Percentiles rank a stretch among this genome's conserved stretches.
Evolutionary conservation across 805 yeast genomes (phyloP).

Genomic region (Candida awuae): DNA sequence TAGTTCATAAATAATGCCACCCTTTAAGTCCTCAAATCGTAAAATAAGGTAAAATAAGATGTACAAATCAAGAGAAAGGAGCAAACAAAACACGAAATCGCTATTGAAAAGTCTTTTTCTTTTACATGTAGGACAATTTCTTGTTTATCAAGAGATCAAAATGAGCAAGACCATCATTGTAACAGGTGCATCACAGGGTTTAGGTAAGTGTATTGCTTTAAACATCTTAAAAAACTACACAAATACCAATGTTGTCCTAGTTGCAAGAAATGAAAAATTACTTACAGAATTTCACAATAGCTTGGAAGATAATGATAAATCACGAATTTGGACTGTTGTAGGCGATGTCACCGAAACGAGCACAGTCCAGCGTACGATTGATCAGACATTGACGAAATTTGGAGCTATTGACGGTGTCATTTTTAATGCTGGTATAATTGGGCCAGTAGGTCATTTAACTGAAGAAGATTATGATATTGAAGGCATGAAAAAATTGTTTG

Average conservation of each 20-base stretch:
- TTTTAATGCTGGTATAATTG: conserved; percentile 78
- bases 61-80: neutral
- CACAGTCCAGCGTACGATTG: conserved; percentile 33
- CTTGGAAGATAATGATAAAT: conserved; percentile 39
- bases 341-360: conserved; percentile 53
- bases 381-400: conserved; percentile 37
- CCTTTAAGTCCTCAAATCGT: no score
- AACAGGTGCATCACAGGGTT: conserved; percentile 69
- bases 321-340: conserved; percentile 40
- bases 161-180: conserved; percentile 30
- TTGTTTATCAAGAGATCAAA: neutral
- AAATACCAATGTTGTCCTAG: conserved; percentile 45
- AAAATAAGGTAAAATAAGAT: no score
- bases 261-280: conserved; percentile 56
- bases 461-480: conserved; percentile 39
- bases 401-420: conserved; percentile 58
- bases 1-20: neutral
- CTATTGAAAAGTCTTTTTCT: neutral
- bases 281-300: conserved; percentile 27
- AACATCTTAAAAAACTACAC: conserved; percentile 33
- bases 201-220: conserved; percentile 71
- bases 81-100: neutral
- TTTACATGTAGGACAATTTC: neutral
- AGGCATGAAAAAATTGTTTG: conserved; percentile 58
- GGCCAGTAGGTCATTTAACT: conserved; percentile 57